Percentiles rank a stretch among this genome's conserved stretches.
phyloP scores from a whole-genome alignment of 208 protist genomes.

The Crithidia acanthocephali region DNA sequence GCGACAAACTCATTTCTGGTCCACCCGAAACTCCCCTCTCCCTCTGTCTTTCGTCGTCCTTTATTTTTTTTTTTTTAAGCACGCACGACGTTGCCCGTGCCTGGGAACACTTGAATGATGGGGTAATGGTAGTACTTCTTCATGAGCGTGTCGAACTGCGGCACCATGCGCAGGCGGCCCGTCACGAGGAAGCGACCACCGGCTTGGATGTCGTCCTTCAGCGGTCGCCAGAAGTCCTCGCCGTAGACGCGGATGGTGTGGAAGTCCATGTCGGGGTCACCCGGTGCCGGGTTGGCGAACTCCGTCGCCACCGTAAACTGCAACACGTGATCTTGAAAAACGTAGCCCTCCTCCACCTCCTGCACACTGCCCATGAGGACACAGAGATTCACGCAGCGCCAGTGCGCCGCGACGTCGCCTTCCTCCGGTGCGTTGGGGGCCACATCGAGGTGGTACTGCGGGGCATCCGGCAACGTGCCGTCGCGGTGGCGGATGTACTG shows the following conservation, averaged over 20 bases:
- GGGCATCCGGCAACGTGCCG: slow-evolving; percentile 56
- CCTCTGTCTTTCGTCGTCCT: no score
- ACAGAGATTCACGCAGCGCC: slow-evolving; percentile 85
- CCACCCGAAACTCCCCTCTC: no score
- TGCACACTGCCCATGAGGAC: slow-evolving; percentile 80
- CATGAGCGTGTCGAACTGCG: slow-evolving; percentile 77
- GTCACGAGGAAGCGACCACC: slow-evolving; percentile 66
- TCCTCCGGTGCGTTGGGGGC: slow-evolving; percentile 89
- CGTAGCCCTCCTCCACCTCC: slow-evolving; percentile 84
- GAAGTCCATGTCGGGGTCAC: slow-evolving; percentile 90
- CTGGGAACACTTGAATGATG: slow-evolving; percentile 79
- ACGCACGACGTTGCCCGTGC: slow-evolving; percentile 44
- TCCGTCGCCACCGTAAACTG: slow-evolving; percentile 87
- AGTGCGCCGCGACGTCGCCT: slow-evolving; percentile 80
- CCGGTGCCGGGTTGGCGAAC: slow-evolving; percentile 75
- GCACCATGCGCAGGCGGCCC: slow-evolving; percentile 83
- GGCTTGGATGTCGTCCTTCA: slow-evolving; percentile 43
- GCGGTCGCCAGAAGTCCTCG: slow-evolving; percentile 43
- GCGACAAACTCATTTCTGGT: no score
- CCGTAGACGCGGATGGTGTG: slow-evolving; percentile 86
- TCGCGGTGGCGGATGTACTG: slow-evolving; percentile 77
- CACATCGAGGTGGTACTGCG: slow-evolving; percentile 86
- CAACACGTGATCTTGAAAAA: slow-evolving; percentile 86
- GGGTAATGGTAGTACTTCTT: slow-evolving; percentile 91
- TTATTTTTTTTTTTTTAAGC: no score